Evolutionary conservation across 1,284 basidiomycete species (phyloP).

Genomic region (Puccinia horiana): DNA sequence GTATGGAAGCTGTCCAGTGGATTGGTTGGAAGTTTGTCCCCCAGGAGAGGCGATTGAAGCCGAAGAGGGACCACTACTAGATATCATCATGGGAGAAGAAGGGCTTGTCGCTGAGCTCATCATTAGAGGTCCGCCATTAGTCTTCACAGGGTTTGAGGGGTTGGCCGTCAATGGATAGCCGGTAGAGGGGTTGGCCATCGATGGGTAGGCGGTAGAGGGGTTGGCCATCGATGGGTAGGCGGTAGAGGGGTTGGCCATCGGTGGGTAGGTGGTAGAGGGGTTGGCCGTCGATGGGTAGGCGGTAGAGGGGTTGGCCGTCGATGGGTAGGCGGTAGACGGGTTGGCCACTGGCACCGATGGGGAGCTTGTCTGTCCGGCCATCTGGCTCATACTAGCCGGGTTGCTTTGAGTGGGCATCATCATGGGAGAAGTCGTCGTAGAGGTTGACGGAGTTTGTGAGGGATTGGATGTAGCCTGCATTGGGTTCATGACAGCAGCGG

Average conservation of each 20-base stretch:
- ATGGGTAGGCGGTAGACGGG: too few relatives aligned
- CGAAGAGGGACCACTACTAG: neutral
- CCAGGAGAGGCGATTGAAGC: neutral
- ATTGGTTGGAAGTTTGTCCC: neutral
- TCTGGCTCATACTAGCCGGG: neutral
- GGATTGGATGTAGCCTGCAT: too few relatives aligned
- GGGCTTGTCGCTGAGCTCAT: neutral
- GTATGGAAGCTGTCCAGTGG: neutral
- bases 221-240: too few relatives aligned
- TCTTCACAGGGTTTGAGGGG: neutral
- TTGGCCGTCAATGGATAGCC: neutral
- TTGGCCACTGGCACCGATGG: too few relatives aligned
- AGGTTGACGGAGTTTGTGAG: too few relatives aligned
- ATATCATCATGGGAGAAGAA: neutral
- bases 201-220: too few relatives aligned
- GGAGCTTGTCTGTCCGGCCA: neutral
- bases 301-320: neutral
- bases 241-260: too few relatives aligned
- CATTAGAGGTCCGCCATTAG: neutral
- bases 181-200: neutral
- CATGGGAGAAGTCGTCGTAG: neutral
- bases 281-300: neutral
- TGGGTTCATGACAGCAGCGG: too few relatives aligned
- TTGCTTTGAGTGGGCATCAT: neutral
- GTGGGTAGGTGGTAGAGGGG: too few relatives aligned